phyloP scores from a whole-genome alignment of 1,284 basidiomycete species.

The Porogramme epimiltina region DNA sequence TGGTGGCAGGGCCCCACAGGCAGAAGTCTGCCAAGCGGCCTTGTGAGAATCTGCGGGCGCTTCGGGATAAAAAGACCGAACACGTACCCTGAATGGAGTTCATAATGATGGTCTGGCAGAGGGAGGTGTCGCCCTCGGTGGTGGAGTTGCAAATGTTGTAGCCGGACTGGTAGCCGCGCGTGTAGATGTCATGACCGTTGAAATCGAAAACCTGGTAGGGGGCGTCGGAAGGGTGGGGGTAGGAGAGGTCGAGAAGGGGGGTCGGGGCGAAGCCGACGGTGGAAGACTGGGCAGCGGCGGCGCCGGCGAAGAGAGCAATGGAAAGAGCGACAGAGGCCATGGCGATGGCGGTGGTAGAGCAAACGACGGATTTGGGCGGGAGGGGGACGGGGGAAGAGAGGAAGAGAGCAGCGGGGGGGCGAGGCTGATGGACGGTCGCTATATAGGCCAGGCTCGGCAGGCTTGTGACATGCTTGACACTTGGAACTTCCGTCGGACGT shows the following conservation, averaged over 20 bases:
- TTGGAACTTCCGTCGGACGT: no score
- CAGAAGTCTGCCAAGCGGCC: conserved; percentile 53
- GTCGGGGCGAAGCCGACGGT: conserved; percentile 32
- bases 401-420: neutral
- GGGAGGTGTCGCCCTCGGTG: conserved; percentile 57
- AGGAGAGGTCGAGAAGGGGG: conserved; percentile 26
- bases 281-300: conserved; percentile 38
- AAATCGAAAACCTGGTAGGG: neutral
- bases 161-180: conserved; percentile 58
- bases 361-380: conserved; percentile 9
- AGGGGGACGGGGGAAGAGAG: conserved; percentile 13
- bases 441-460: no score
- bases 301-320: conserved; percentile 36
- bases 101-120: conserved; percentile 62
- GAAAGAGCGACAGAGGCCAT: conserved; percentile 51
- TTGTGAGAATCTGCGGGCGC: conserved; percentile 41
- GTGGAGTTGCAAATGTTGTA: conserved; percentile 75
- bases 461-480: no score
- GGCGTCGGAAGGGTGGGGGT: neutral
- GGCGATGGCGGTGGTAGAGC: conserved; percentile 9
- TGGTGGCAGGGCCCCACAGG: conserved; percentile 42
- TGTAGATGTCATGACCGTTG: neutral
- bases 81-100: neutral
- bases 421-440: neutral
- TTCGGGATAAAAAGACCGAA: neutral